Evolutionary conservation across 2,329 filamentous ascomycete genomes (phyloP).

Genomic region (Claviceps maximensis): DNA sequence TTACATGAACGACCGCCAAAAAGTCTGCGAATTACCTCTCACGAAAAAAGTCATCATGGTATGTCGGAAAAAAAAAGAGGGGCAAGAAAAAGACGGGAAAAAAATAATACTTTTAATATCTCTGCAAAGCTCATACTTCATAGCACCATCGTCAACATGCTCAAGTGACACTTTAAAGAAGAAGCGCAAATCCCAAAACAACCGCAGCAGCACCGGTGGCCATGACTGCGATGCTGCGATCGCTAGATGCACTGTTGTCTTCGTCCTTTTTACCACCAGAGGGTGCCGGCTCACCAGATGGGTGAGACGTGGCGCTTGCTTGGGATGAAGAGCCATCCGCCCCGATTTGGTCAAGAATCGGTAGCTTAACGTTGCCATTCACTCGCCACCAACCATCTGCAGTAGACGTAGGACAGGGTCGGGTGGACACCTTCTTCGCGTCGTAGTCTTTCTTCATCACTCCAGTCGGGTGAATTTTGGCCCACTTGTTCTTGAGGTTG

Average conservation of each 20-base stretch:
- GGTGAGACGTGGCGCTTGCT: slow-evolving; percentile 8
- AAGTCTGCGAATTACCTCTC: too few species aligned
- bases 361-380: slow-evolving; percentile 54
- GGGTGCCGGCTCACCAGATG: slow-evolving; percentile 3
- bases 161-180: not conserved
- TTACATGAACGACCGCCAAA: too few species aligned
- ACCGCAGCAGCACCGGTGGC: slow-evolving; percentile 16
- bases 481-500: slow-evolving; percentile 68
- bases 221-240: slow-evolving; percentile 15
- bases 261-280: slow-evolving; percentile 6
- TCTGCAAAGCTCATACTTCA: not conserved
- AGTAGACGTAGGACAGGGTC: slow-evolving; percentile 59
- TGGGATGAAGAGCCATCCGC: slow-evolving; percentile 13
- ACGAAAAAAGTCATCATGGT: too few species aligned
- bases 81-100: not conserved
- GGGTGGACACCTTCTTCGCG: slow-evolving; percentile 44
- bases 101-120: not conserved
- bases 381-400: slow-evolving; percentile 68
- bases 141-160: not conserved
- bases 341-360: slow-evolving; percentile 48
- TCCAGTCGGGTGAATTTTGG: slow-evolving; percentile 54
- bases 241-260: slow-evolving; percentile 10
- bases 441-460: slow-evolving; percentile 54
- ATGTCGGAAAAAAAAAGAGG: not conserved
- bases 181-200: slow-evolving; percentile 16